Evolutionary conservation across 1,284 basidiomycete species (phyloP).

Genomic region (Puccinia triticina): DNA sequence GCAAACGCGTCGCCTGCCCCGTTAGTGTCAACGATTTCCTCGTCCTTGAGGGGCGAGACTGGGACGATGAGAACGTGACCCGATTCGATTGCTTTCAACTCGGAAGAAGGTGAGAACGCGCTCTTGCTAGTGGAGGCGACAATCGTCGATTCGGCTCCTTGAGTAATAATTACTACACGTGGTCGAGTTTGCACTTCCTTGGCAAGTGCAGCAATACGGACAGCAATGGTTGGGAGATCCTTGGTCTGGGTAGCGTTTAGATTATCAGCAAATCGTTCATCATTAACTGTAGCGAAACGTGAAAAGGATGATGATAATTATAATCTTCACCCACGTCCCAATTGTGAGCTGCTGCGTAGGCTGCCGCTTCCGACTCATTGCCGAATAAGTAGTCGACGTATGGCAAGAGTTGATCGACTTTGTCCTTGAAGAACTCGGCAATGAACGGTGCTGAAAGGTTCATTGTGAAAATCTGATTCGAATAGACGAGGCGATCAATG

Average conservation of each 20-base stretch:
- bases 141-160: conserved; percentile 80
- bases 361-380: conserved; percentile 90
- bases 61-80: conserved; percentile 62
- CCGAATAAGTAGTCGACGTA: conserved; percentile 86
- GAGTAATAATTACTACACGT: conserved; percentile 87
- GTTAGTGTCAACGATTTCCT: conserved; percentile 92
- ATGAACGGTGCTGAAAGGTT: conserved; percentile 99
- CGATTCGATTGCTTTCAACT: conserved; percentile 19
- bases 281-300: neutral
- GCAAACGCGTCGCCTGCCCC: conserved; percentile 99
- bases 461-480: conserved; percentile 73
- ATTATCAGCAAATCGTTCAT: neutral
- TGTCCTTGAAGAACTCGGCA: conserved; percentile 84
- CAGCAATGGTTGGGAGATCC: conserved; percentile 72
- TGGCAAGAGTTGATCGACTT: conserved; percentile 77
- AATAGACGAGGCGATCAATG: conserved; percentile 27
- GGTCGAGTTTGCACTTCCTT: conserved; percentile 71
- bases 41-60: conserved; percentile 69
- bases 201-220: conserved; percentile 70
- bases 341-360: conserved; percentile 74
- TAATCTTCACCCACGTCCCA: conserved; percentile 61
- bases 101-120: conserved; percentile 59
- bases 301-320: neutral
- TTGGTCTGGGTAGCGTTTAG: conserved; percentile 62
- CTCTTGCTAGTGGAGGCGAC: conserved; percentile 71